Evolutionary conservation across 1,139 yeast species (phyloP), one percentile per base, ranked within the genome.

Genomic region (Candida glucosophila): DNA sequence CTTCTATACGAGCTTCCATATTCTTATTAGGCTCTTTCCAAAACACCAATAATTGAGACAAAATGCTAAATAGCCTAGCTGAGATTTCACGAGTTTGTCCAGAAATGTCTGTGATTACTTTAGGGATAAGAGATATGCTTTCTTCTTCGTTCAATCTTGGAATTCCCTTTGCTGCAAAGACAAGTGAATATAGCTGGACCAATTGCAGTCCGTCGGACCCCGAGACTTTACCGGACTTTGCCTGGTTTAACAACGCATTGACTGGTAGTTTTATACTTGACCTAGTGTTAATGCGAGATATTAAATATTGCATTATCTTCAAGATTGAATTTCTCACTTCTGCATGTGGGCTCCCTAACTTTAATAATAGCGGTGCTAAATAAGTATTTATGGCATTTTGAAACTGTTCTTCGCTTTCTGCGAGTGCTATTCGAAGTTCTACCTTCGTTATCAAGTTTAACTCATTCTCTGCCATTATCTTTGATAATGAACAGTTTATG

Each of bases 351-450:
- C 96, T 85, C 4, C 79, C 72, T 31, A 88, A 63, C 45, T 90
- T 90, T 33, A 88, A 58, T 19, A 90, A 53, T 20, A 88, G 49
- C 1, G 98, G 96, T 2, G 86, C 66, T 24, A 90, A 59, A 44
- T 81, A 90, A 2, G 72, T 49, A 12, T 64, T 63, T 21, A 90
- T 49, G 8, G 78, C 56, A 5, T 64, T 49, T 41, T 81, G 77
- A 29, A 86, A 67, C 41, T 79, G 80, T 3, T 53, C 61, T 29
- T 78, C 82, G 1, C 75, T 60, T 28, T 71, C 73, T 0, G 97
- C 86, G 25, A 90, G 56, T 1, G 94, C 92, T 22, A 90, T 64
- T 26, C 88, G 62, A 25, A 90, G 68, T 52, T 90, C 98, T 2
- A 85, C 97, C 43, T 73, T 77, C 44, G 74, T 74, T 22, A 81